Percentiles rank a stretch among this genome's conserved stretches.
Conservation (phyloP, 2,329 filamentous ascomycete genomes). For the Pseudogymnoascus sp. region DNA sequence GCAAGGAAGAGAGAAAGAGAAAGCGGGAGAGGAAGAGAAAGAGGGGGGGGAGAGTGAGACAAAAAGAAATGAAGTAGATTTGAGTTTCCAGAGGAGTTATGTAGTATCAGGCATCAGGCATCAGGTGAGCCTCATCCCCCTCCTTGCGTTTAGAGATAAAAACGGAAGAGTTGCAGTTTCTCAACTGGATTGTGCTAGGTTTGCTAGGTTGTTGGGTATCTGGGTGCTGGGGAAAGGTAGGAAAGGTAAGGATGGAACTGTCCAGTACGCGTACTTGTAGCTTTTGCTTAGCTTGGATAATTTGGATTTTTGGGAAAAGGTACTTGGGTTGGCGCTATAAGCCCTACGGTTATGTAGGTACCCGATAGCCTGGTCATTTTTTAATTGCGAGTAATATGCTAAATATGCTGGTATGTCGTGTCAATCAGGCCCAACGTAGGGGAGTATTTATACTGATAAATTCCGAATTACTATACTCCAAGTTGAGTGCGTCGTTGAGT, state of each 20-base stretch:
- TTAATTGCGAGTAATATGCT: not conserved
- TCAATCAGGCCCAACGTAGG: not conserved
- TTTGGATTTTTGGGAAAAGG: not conserved
- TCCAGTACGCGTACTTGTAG: not conserved
- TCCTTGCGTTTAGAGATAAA: not conserved
- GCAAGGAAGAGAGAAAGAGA: conserved; percentile 1
- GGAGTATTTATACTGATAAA: not conserved
- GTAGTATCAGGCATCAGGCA: not conserved
- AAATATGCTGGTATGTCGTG: not conserved
- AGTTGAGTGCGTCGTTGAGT: not conserved
- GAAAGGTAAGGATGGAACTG: not conserved
- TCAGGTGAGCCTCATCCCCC: not conserved
- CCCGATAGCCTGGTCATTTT: not conserved
- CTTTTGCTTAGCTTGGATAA: not conserved
- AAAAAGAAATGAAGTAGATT: conserved; percentile 5
- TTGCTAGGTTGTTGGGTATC: not conserved
- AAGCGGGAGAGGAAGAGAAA: not conserved
- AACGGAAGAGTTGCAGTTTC: not conserved
- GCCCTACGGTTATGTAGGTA: conserved; percentile 7
- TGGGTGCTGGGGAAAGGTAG: not conserved
- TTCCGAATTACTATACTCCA: not conserved
- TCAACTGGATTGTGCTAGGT: not conserved
- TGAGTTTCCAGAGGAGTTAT: not conserved
- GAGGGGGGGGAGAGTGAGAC: not conserved
- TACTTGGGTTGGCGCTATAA: conserved; percentile 2